Evolutionary conservation across 2,329 filamentous ascomycete species (phyloP), one percentile per base, ranked within the genome.

Genomic region (Penicillium expansum): DNA sequence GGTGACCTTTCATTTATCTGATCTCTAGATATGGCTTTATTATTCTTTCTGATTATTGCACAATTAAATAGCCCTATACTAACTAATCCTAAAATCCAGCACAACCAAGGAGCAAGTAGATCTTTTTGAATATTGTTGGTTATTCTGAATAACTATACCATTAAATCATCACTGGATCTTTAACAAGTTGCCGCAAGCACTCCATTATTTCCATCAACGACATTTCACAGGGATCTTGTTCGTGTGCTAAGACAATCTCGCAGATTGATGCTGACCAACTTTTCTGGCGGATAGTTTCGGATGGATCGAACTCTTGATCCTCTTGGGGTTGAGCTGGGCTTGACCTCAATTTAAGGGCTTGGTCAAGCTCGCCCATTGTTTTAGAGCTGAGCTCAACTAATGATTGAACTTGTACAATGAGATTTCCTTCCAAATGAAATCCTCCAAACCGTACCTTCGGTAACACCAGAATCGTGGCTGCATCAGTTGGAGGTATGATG

Each of bases 141-240:
- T 2, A n/a, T 6, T 10, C 10, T 10, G 5, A 32, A 22, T 18
- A 3, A 20, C 3, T 8, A 27, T 27, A 10, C 16, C 18, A 18
- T 59, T 35, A 65, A 39, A 43, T 20, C 20, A 30, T 18, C 9
- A 27, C 27, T 9, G 51, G 27, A 0, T 57, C 59, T 29, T 54
- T 55, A 11, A 60, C 47, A 29, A 65, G 57, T 14, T 60, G 57
- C 7, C 55, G 27, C 14, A 66, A 44, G 20, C 52, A 56, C 1
- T 45, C 47, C 55, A 66, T 64, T 13, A 59, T 52, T 18, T 65
- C 59, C 35, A 50, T 58, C 39, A 66, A 42, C 11, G 59, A 24
- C 10, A 58, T 52, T 5, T 58, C 52, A 22, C 47, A 48, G 1
- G 33, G 13, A 2, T 52, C 39, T 9, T 57, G 47, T 38, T 65